A percentile compares a stretch with the other conserved stretches of the same genome.
These are phyloP conservation scores for Orobanche coerulescens DNA, from an alignment of 257 asterid genomes.

Conservation along the genomic window DNA sequence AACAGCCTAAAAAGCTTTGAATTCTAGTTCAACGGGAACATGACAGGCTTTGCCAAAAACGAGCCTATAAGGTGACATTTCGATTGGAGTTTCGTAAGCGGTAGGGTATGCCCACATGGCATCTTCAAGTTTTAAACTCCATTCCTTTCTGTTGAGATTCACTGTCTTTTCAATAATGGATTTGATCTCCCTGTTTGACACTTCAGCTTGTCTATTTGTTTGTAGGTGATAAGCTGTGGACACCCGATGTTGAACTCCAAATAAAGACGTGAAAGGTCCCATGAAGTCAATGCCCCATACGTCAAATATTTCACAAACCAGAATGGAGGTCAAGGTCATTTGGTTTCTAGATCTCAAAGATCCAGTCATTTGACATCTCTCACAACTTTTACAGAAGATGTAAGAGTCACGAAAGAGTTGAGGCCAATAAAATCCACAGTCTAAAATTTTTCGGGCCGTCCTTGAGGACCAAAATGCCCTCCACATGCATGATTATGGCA, in stretches of 20 bases:
- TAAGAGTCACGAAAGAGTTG: not conserved
- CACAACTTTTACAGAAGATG: not conserved
- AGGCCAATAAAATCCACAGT: not conserved
- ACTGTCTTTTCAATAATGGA: not conserved
- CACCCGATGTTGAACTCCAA: not conserved
- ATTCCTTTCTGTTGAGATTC: slow-evolving; percentile 1
- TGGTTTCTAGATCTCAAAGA: too few relatives aligned
- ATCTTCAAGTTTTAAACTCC: not conserved
- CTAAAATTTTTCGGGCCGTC: not conserved
- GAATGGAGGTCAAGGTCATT: too few relatives aligned
- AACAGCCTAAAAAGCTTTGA: not conserved
- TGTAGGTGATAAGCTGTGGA: not conserved
- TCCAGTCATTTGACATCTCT: too few relatives aligned
- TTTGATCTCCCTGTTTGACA: not conserved
- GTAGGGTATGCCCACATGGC: not conserved
- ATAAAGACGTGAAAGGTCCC: not conserved
- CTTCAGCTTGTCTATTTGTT: not conserved
- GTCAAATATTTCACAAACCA: not conserved
- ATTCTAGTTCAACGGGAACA: not conserved
- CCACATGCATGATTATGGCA: not conserved
- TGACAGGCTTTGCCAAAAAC: not conserved
- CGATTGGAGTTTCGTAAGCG: not conserved
- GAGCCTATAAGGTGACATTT: not conserved
- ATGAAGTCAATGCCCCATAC: not conserved
- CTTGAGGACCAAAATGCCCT: not conserved